These are phyloP conservation scores for Penicillium sp. DNA, from an alignment of 2,329 filamentous ascomycete species.

Conservation along the genomic window DNA sequence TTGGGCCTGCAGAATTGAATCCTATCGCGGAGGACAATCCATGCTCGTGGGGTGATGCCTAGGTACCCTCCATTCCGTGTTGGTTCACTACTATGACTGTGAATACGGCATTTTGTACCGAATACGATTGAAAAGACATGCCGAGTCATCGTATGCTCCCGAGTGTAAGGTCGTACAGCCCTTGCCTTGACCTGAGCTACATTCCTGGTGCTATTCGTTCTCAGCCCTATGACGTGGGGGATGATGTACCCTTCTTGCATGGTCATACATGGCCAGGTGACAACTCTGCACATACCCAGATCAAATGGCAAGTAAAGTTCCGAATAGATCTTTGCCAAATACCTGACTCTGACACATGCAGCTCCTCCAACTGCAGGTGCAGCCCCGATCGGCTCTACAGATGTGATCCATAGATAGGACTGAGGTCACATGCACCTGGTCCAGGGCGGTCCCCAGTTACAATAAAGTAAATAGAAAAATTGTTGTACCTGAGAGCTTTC, in stretches of 20 bases:
- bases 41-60: conserved; percentile 1
- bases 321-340: neutral
- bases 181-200: conserved; percentile 1
- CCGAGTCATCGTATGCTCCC: neutral
- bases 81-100: neutral
- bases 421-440: neutral
- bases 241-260: neutral
- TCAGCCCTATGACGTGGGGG: conserved; percentile 26
- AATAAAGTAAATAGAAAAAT: neutral
- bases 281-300: neutral
- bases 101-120: neutral
- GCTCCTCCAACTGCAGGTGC: neutral
- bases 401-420: neutral
- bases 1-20: neutral
- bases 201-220: neutral
- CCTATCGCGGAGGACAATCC: neutral
- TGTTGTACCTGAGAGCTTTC: neutral
- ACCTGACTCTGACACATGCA: neutral
- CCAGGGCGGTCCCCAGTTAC: neutral
- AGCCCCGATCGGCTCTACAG: neutral
- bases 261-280: neutral
- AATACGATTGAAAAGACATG: neutral
- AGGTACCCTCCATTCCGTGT: neutral
- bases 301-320: neutral
- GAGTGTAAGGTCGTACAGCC: conserved; percentile 2